phyloP scores from a whole-genome alignment of 31 red algal genomes.

The Asparagopsis taxiformis region DNA sequence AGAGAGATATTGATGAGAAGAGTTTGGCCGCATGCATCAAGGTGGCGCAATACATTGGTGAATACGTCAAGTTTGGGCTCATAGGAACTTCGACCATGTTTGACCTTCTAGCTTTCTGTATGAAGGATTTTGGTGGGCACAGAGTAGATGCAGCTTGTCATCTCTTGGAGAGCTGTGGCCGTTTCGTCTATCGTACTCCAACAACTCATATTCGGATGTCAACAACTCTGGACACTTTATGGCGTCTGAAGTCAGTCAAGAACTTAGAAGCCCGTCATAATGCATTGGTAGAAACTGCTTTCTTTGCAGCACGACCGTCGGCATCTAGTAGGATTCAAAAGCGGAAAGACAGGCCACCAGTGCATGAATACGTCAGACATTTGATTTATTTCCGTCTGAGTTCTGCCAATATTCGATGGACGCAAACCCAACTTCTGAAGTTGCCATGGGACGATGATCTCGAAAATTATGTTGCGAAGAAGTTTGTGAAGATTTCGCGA shows the following conservation, averaged over 20 bases:
- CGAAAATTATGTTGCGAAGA: slow-evolving; percentile 80
- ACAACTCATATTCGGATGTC: slow-evolving; percentile 70
- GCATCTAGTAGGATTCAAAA: slow-evolving; percentile 53
- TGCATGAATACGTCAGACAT: slow-evolving; percentile 89
- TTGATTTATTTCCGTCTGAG: slow-evolving; percentile 68
- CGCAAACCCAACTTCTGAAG: slow-evolving; percentile 81
- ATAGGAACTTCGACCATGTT: slow-evolving; percentile 60
- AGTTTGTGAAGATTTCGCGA: slow-evolving; percentile 83
- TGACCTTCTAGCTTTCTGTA: slow-evolving; percentile 79
- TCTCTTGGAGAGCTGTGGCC: slow-evolving; percentile 86
- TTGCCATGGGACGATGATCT: slow-evolving; percentile 87
- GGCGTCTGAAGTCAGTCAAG: slow-evolving; percentile 91
- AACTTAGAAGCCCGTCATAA: slow-evolving; percentile 90
- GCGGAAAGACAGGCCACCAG: slow-evolving; percentile 66
- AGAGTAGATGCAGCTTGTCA: slow-evolving; percentile 88
- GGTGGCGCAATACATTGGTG: slow-evolving; percentile 78
- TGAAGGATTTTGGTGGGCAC: slow-evolving; percentile 92
- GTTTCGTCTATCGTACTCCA: slow-evolving; percentile 69
- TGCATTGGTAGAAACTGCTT: slow-evolving; percentile 90
- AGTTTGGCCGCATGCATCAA: slow-evolving; percentile 65
- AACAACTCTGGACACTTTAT: slow-evolving; percentile 89
- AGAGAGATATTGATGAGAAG: slow-evolving; percentile 74
- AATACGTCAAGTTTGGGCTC: slow-evolving; percentile 92
- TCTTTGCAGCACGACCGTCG: slow-evolving; percentile 64
- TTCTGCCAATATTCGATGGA: slow-evolving; percentile 68